These are phyloP conservation scores for Berkeleyomyces rouxiae DNA, from an alignment of 2,329 filamentous ascomycete genomes.

Conservation along the genomic window DNA sequence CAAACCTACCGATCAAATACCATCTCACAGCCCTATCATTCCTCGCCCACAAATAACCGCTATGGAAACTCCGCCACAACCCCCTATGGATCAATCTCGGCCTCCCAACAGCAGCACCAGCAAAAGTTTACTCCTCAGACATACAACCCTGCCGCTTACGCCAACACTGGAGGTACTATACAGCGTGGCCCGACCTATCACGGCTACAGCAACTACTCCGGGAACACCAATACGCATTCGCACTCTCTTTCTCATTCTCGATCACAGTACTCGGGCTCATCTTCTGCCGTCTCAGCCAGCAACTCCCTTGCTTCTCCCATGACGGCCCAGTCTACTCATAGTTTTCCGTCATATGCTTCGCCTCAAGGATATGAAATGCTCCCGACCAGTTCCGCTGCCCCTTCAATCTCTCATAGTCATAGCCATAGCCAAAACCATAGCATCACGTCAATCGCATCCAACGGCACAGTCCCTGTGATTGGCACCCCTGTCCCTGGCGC, in stretches of 20 bases:
- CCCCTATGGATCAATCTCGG: slow-evolving; percentile 3
- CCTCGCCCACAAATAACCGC: slow-evolving; percentile 15
- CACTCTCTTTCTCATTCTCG: slow-evolving; percentile 10
- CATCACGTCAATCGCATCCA: not conserved
- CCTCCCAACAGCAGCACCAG: slow-evolving; percentile 13
- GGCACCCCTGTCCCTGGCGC: not conserved
- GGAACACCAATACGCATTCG: slow-evolving; percentile 18
- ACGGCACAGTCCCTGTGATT: not conserved
- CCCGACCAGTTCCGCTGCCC: not conserved
- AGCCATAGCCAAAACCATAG: slow-evolving; percentile 6
- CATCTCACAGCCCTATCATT: slow-evolving; percentile 14
- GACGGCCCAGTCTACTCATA: slow-evolving; percentile 2
- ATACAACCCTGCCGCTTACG: slow-evolving; percentile 46
- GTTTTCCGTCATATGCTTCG: not conserved
- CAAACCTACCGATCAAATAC: slow-evolving; percentile 8
- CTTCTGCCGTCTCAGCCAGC: slow-evolving; percentile 7
- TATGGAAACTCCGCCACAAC: slow-evolving; percentile 9
- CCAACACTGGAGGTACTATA: slow-evolving; percentile 22
- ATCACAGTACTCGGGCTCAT: slow-evolving; percentile 4
- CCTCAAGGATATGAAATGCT: not conserved
- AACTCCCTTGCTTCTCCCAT: slow-evolving; percentile 14
- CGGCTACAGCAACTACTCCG: slow-evolving; percentile 29
- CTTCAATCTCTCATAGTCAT: not conserved
- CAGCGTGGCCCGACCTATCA: slow-evolving; percentile 36
- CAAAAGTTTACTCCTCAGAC: slow-evolving; percentile 49